Evolutionary conservation across 495 filamentous ascomycete genomes (phyloP).

Genomic region (Podospora comata): DNA sequence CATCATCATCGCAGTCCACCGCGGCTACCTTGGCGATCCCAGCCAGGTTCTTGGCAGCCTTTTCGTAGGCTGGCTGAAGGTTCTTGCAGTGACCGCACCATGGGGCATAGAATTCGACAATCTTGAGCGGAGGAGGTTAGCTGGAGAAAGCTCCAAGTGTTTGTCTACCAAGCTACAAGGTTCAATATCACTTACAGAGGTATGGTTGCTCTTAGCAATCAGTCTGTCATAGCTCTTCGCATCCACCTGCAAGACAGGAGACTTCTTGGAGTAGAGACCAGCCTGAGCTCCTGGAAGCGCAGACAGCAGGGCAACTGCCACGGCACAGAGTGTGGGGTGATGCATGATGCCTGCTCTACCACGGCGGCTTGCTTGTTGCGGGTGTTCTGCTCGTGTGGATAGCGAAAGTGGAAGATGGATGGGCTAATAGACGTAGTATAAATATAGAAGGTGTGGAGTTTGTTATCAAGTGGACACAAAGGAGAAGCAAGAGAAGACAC

Average conservation of each 20-base stretch:
- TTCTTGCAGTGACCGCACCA: conserved; percentile 98
- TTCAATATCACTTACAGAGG: conserved; percentile 63
- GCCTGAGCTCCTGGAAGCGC: conserved; percentile 61
- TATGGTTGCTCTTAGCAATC: conserved; percentile 85
- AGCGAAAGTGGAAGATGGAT: neutral
- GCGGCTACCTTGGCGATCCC: conserved; percentile 93
- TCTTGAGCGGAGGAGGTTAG: conserved; percentile 29
- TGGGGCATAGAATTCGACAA: conserved; percentile 83
- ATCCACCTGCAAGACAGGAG: conserved; percentile 82
- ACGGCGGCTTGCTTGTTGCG: conserved; percentile 5
- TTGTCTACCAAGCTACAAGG: neutral
- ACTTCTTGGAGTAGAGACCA: conserved; percentile 79
- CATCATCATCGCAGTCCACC: conserved; percentile 92
- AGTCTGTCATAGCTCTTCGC: conserved; percentile 78
- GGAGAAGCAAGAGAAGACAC: neutral
- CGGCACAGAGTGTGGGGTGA: conserved; percentile 44
- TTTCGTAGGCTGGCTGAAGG: conserved; percentile 93
- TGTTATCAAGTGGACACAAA: neutral
- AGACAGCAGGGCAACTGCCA: conserved; percentile 48
- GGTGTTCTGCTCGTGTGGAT: neutral
- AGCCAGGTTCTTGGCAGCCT: conserved; percentile 81
- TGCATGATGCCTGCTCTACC: conserved; percentile 36
- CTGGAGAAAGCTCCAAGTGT: neutral
- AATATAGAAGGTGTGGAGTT: conserved; percentile 3
- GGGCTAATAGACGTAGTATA: neutral